These are phyloP conservation scores for Candida manassasensis DNA, from an alignment of 805 yeast genomes.

Conservation along the genomic window DNA sequence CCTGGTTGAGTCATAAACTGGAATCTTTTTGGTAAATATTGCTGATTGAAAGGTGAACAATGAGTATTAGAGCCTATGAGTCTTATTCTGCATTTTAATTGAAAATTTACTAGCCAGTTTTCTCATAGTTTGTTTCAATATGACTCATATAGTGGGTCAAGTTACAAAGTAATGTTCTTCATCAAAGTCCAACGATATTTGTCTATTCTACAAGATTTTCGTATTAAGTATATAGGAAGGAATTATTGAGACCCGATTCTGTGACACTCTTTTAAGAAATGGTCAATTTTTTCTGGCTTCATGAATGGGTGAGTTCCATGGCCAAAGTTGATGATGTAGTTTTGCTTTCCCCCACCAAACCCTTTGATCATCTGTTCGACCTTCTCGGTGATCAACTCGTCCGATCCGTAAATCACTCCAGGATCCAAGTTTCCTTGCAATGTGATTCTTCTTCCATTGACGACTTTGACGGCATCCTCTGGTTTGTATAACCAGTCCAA, in stretches of 20 bases:
- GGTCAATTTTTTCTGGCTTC: slow-evolving; percentile 85
- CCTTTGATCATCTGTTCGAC: slow-evolving; percentile 85
- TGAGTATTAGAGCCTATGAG: too few species aligned
- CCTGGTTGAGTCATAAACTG: too few species aligned
- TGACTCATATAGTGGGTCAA: too few species aligned
- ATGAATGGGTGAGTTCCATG: slow-evolving; percentile 98
- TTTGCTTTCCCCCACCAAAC: slow-evolving; percentile 90
- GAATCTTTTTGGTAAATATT: too few species aligned
- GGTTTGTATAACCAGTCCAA: slow-evolving; percentile 91
- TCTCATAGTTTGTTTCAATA: too few species aligned
- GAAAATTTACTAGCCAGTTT: too few species aligned
- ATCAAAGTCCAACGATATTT: background rate
- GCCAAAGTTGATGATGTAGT: slow-evolving; percentile 92
- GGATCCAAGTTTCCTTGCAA: slow-evolving; percentile 97
- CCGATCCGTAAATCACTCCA: slow-evolving; percentile 87
- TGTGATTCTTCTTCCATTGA: slow-evolving; percentile 66
- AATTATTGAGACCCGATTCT: slow-evolving; percentile 51
- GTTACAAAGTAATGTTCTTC: too few species aligned
- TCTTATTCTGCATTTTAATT: too few species aligned
- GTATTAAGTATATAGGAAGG: background rate
- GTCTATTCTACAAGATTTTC: slow-evolving; percentile 1
- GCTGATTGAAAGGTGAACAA: too few species aligned
- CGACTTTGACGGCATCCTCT: slow-evolving; percentile 70
- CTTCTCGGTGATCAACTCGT: slow-evolving; percentile 72
- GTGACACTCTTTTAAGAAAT: slow-evolving; percentile 84